Conservation (phyloP, 2,329 filamentous ascomycete species). For the Macrophomina pseudophaseolina region DNA sequence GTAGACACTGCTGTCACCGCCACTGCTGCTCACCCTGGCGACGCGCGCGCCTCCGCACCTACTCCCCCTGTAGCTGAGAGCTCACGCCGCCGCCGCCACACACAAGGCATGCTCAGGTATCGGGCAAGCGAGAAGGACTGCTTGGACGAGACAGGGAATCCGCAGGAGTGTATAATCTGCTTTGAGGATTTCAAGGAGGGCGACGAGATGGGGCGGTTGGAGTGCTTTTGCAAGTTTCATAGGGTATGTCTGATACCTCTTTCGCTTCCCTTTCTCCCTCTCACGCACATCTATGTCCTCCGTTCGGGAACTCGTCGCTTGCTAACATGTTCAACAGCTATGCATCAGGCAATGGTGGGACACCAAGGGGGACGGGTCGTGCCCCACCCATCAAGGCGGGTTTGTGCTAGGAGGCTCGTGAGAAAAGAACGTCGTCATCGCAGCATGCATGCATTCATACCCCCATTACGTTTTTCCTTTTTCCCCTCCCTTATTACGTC, state of each 20-base stretch:
- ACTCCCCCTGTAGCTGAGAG: slow-evolving; percentile 11
- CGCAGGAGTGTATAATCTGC: slow-evolving; percentile 67
- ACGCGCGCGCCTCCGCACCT: not conserved
- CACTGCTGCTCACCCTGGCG: not conserved
- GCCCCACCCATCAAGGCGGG: slow-evolving; percentile 62
- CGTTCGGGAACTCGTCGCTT: slow-evolving; percentile 14
- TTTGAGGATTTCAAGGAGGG: slow-evolving; percentile 68
- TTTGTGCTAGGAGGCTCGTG: slow-evolving; percentile 5
- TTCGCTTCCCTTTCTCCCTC: not conserved
- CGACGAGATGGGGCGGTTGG: slow-evolving; percentile 63
- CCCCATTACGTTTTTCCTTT: not conserved
- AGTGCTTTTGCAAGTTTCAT: slow-evolving; percentile 70
- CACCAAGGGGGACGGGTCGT: slow-evolving; percentile 59
- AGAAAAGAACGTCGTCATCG: not conserved
- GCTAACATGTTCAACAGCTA: slow-evolving; percentile 31
- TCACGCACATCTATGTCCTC: too few relatives aligned
- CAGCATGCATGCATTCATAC: not conserved
- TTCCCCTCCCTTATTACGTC: not conserved
- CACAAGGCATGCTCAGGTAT: slow-evolving; percentile 55
- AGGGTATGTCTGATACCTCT: slow-evolving; percentile 42
- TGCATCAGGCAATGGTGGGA: slow-evolving; percentile 68
- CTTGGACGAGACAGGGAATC: slow-evolving; percentile 55
- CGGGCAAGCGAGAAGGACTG: slow-evolving; percentile 69
- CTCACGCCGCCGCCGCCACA: slow-evolving; percentile 16
- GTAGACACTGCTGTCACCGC: slow-evolving; percentile 6